Evolutionary conservation across 805 yeast genomes (phyloP).

Genomic region (Candida ascalaphidarum): DNA sequence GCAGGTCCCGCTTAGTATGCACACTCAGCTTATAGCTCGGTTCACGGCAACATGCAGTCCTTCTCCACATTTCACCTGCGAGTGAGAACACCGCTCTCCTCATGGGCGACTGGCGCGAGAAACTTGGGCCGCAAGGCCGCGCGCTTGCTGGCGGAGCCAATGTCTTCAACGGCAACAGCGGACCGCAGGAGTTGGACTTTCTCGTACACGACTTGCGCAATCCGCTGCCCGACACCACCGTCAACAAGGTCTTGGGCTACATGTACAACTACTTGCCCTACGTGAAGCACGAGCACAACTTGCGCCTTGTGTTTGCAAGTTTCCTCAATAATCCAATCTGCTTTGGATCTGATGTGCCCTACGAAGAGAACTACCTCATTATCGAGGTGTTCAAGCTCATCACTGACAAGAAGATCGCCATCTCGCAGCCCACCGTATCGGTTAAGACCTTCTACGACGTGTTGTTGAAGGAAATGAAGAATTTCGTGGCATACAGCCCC

Average conservation of each 20-base stretch:
- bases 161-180: no score
- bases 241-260: slow-evolving; percentile 32
- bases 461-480: slow-evolving; percentile 22
- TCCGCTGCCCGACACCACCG: slow-evolving; percentile 26
- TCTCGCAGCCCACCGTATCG: slow-evolving; percentile 41
- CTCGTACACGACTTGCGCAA: slow-evolving; percentile 34
- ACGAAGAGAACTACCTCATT: slow-evolving; percentile 26
- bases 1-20: no score
- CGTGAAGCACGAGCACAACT: slow-evolving; percentile 38
- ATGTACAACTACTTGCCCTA: slow-evolving; percentile 44
- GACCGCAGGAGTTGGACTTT: slow-evolving; percentile 42
- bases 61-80: no score
- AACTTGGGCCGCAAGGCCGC: no score
- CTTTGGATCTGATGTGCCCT: slow-evolving; percentile 11
- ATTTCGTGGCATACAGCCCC: slow-evolving; percentile 21
- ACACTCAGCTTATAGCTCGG: no score
- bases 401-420: slow-evolving; percentile 34
- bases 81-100: no score
- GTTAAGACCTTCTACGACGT: slow-evolving; percentile 35
- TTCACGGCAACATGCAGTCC: no score
- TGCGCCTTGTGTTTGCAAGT: slow-evolving; percentile 33
- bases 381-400: slow-evolving; percentile 42
- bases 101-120: no score
- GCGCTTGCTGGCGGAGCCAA: no score
- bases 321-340: slow-evolving; percentile 36